Evolutionary conservation across 768 basidiomycete species (phyloP).

Genomic region (Leccinum variicolor): DNA sequence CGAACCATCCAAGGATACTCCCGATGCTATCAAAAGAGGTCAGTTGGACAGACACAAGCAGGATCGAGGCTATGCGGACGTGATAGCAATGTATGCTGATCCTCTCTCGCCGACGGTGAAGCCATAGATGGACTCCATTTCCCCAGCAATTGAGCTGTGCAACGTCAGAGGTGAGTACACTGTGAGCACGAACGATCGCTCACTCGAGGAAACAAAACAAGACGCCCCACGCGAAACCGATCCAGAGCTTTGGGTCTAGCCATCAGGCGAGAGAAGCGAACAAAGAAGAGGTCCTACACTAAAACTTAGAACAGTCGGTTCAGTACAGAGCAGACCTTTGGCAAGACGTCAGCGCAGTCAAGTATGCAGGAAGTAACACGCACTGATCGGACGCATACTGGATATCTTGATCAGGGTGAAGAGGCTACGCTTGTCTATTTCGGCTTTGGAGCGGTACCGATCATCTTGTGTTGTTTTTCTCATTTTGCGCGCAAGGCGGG

Average conservation of each 20-base stretch:
- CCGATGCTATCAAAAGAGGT: conserved; percentile 44
- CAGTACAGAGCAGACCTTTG: conserved; percentile 33
- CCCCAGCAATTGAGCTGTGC: conserved; percentile 50
- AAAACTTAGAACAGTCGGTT: conserved; percentile 72
- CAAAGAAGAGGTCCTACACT: conserved; percentile 44
- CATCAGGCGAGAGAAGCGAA: conserved; percentile 4
- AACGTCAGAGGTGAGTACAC: background rate
- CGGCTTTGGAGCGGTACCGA: conserved; percentile 59
- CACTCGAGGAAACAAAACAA: conserved; percentile 66
- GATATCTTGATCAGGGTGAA: conserved; percentile 63
- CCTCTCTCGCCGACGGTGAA: conserved; percentile 62
- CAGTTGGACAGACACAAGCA: background rate
- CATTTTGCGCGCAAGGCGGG: conserved; percentile 55
- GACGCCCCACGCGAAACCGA: conserved; percentile 75
- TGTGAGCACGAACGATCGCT: conserved; percentile 4
- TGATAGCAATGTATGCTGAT: conserved; percentile 53
- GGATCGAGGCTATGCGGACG: conserved; percentile 34
- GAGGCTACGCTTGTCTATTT: conserved; percentile 58
- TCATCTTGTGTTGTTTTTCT: conserved; percentile 64
- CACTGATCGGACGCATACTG: conserved; percentile 68
- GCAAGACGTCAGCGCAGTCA: background rate
- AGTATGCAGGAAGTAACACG: conserved; percentile 28
- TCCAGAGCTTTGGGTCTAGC: conserved; percentile 49
- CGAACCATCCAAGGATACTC: conserved; percentile 44
- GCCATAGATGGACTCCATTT: conserved; percentile 53